Conservation (phyloP, 176 grass and related monocot species). For the Chloris gayana region DNA sequence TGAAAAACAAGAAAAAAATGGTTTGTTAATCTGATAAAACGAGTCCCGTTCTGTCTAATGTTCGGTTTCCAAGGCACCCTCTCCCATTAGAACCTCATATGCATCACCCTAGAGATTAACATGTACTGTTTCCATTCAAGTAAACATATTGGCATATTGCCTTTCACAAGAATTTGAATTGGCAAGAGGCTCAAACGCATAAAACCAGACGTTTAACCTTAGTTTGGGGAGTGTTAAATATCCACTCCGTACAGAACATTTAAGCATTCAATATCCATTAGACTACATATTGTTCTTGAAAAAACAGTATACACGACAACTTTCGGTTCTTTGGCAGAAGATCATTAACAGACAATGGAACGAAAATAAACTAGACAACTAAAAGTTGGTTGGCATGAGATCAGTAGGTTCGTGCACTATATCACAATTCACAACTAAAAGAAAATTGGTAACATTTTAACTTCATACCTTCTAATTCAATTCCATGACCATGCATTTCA, state of each 20-base stretch:
- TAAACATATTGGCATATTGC: not conserved
- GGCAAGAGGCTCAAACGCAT: not conserved
- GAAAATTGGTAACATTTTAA: slow-evolving; percentile 18
- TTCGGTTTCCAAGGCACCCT: not conserved
- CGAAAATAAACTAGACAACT: not conserved
- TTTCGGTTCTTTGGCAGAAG: not conserved
- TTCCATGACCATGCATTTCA: slow-evolving; percentile 88
- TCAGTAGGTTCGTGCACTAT: not conserved
- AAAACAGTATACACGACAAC: not conserved
- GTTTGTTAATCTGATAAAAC: not conserved
- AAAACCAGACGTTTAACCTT: not conserved
- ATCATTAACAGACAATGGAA: slow-evolving; percentile 10
- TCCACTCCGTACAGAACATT: not conserved
- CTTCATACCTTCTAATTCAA: slow-evolving; percentile 85
- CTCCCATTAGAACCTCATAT: not conserved
- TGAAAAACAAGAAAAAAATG: not conserved
- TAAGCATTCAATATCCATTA: not conserved
- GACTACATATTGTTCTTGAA: not conserved
- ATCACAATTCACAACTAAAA: slow-evolving; percentile 13
- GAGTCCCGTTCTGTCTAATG: not conserved
- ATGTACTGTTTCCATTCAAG: not conserved
- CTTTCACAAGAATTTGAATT: not conserved
- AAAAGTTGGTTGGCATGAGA: not conserved
- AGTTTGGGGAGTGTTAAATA: not conserved
- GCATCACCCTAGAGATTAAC: not conserved